Evolutionary conservation across 108 stramenopile genomes (phyloP), one percentile per base, ranked within the genome.

Genomic region (Stephanodiscus triporus): DNA sequence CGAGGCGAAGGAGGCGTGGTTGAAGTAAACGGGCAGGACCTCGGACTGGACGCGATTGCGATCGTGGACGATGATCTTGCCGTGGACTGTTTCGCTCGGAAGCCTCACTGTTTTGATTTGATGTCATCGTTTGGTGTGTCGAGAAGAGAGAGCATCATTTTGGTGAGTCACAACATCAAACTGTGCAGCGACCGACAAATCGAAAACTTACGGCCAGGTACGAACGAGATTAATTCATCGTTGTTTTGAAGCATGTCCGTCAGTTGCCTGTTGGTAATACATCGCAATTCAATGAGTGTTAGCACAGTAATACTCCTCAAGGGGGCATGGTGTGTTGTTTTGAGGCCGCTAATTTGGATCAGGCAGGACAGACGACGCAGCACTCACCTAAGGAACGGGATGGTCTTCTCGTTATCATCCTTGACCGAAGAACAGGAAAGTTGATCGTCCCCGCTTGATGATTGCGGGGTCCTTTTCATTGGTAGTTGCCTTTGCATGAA

Each of bases 1-100:
- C 14, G 90, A 91, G 27, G 93, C 93, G 78, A 95, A 95, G 62
- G 85, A 87, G 45, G 85, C 70, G 72, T 95, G 93, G 59, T 91
- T 92, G 80, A 95, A 95, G 77, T 95, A 95, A 26, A 76, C 66
- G 14, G 93, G 91, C 0, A 95, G 83, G 40, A 95, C 80, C 60
- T 86, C 81, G 20, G 81, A 49, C 77, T 95, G 89, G 6, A 95
- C 83, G 45, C 77, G 82, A 42, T 84, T 60, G 54, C 93, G 88
- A 77, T 95, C 91, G 65, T 95, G 91, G 23, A 95, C 83, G 38
- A 95, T 75, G 56, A 95, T 88, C 37, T 80, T 63, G 4, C 93
- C 93, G 27, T 81, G 70, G 26, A 77, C 61, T 13, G 26, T 76
- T 66, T 83, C 42, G 13, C 8, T 45, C 7, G 68, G 36, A 7